phyloP scores from a whole-genome alignment of 331 rosid species.

The Rhamnella rubrinervis region DNA sequence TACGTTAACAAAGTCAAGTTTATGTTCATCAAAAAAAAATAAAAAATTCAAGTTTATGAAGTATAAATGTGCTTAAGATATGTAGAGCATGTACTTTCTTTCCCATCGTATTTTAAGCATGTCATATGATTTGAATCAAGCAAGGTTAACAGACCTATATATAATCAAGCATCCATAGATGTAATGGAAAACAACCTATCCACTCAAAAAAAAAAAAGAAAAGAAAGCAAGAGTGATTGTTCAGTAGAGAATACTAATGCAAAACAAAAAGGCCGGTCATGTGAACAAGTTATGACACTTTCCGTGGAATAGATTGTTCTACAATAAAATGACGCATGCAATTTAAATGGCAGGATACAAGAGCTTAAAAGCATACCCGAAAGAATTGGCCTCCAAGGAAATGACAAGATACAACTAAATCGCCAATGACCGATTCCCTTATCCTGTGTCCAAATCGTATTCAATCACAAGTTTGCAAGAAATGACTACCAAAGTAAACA shows the following conservation, averaged over 20 bases:
- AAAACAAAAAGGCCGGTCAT: neutral
- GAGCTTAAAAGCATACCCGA: constrained; percentile 52
- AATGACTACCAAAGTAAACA: neutral
- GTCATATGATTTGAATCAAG: no score
- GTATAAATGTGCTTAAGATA: neutral
- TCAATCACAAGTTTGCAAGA: neutral
- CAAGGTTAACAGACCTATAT: no score
- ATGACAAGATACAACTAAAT: constrained; percentile 70
- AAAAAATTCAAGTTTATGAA: constrained; percentile 21
- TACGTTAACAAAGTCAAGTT: constrained; percentile 20
- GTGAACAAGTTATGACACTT: neutral
- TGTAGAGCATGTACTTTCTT: no score
- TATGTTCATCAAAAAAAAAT: no score
- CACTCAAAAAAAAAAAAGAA: no score
- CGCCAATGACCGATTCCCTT: constrained; percentile 90
- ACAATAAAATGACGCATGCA: neutral
- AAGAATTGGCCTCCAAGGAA: constrained; percentile 97
- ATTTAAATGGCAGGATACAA: neutral
- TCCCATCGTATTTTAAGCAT: no score
- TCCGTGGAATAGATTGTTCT: neutral
- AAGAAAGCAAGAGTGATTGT: no score
- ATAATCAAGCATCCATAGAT: no score
- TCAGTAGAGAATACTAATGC: neutral
- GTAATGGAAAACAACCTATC: no score
- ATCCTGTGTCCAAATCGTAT: constrained; percentile 47